Percentiles rank a stretch among this genome's conserved stretches.
These are phyloP conservation scores for Taphrina wiesneri DNA, from an alignment of 1,139 yeast genomes.

Conservation along the genomic window DNA sequence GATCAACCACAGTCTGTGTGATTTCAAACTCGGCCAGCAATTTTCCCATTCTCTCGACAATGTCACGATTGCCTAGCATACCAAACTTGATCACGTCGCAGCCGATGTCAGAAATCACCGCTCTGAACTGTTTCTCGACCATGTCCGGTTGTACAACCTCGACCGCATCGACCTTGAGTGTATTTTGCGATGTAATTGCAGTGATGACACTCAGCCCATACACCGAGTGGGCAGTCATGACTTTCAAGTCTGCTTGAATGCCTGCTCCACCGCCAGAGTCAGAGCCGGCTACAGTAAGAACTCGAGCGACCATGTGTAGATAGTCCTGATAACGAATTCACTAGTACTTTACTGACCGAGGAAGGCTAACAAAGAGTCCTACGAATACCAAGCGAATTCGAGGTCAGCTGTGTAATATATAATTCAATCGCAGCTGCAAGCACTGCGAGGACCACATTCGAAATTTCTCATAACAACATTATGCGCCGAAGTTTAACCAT, in stretches of 20 bases:
- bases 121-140: conserved; percentile 54
- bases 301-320: conserved; percentile 31
- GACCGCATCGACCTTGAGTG: conserved; percentile 56
- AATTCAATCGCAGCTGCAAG: no score
- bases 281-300: conserved; percentile 51
- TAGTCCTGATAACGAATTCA: neutral
- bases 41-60: conserved; percentile 54
- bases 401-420: no score
- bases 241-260: conserved; percentile 86
- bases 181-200: conserved; percentile 82
- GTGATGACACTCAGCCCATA: conserved; percentile 80
- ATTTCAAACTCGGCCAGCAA: conserved; percentile 48
- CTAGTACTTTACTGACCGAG: no score
- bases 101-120: conserved; percentile 64
- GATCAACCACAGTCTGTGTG: conserved; percentile 61
- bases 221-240: conserved; percentile 74
- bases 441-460: no score
- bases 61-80: conserved; percentile 62
- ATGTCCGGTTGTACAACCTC: conserved; percentile 53
- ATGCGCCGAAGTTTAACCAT: no score
- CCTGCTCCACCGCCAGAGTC: conserved; percentile 96
- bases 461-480: no score
- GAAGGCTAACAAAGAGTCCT: no score
- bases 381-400: no score
- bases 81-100: conserved; percentile 69